These are phyloP conservation scores for Colletotrichum tamarilloi DNA, from an alignment of 2,329 filamentous ascomycete genomes.

Conservation along the genomic window DNA sequence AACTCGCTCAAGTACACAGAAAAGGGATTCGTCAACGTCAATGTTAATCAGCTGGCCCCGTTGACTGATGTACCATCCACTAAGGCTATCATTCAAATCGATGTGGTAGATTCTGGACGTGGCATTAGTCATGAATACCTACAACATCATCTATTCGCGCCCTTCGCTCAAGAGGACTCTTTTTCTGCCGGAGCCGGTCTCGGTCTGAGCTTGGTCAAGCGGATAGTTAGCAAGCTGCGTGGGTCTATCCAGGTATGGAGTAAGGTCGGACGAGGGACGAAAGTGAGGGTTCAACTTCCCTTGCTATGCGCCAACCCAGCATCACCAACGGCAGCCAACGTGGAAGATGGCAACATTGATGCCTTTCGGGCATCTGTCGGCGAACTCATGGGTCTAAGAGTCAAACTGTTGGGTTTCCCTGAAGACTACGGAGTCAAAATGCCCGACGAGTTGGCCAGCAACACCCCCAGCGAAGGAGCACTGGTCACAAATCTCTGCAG, in stretches of 20 bases:
- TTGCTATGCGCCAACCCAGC: slow-evolving; percentile 35
- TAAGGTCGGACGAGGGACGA: slow-evolving; percentile 49
- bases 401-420: slow-evolving; percentile 41
- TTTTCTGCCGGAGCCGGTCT: slow-evolving; percentile 71
- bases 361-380: slow-evolving; percentile 43
- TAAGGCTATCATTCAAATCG: slow-evolving; percentile 47
- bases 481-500: slow-evolving; percentile 43
- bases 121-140: slow-evolving; percentile 75
- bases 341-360: slow-evolving; percentile 36
- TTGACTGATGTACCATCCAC: background rate
- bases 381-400: slow-evolving; percentile 45
- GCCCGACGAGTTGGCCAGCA: slow-evolving; percentile 2
- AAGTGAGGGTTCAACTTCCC: slow-evolving; percentile 46
- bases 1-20: slow-evolving; percentile 72
- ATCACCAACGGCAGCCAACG: background rate
- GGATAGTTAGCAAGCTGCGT: slow-evolving; percentile 67
- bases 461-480: slow-evolving; percentile 32
- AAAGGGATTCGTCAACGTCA: slow-evolving; percentile 45
- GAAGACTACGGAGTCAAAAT: background rate
- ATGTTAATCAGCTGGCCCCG: slow-evolving; percentile 38
- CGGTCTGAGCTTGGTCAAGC: slow-evolving; percentile 72
- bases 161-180: slow-evolving; percentile 73
- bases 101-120: slow-evolving; percentile 71
- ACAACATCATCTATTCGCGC: slow-evolving; percentile 68
- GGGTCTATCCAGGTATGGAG: slow-evolving; percentile 70